Base-by-base conservation (phyloP, 192 early-diverging fungal species). In the Entomortierella chlamydospora region DNA sequence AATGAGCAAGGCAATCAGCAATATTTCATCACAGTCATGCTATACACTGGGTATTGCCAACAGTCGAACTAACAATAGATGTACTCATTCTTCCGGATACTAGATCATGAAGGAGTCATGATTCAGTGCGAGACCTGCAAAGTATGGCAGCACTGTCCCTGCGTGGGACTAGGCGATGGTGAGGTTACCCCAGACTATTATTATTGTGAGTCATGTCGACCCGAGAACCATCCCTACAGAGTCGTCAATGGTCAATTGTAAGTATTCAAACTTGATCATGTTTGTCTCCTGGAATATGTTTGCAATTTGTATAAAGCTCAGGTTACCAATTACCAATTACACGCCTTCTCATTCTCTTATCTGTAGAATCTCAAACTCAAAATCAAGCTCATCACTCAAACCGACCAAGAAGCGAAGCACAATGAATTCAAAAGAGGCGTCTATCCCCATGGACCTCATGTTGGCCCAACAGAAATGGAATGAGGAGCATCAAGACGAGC, bases 141-240 rank as follows among this genome's bases (percentile, higher is more conserved):
- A 55, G 93, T 95, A 6, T 98, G 96, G 96, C 96, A 98, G 81
- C 96, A 98, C 73, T 92, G 92, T 57, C 88, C 92, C n/a, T 98
- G 96, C 83, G 92, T 98, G 74, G 91, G 92, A 57, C 76, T 98
- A 56, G 87, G 86, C 60, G 82, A 87, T 74, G 88, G 90, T 57
- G 84, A 90, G 50, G 90, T 93, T 25, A 90, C 94, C 43, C 94
- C 94, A 15, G 94, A 96, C 64, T 89, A 95, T 63, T 98, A 98
- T 82, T 98, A 92, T 57, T 98, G 96, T 83, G 95, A 98, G 62
- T 88, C 90, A 47, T 98, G 96, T 81, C 87, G 85, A 13, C 95
- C 96, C n/a, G 85, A 90, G 57, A 87, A 94, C 62, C 95, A 95
- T 70, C 87, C 90, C 0, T 88, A 90, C 71, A 82, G 89, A 52